Evolutionary conservation across 805 yeast species (phyloP).

Genomic region (Zygosaccharomyces pseudorouxii): DNA sequence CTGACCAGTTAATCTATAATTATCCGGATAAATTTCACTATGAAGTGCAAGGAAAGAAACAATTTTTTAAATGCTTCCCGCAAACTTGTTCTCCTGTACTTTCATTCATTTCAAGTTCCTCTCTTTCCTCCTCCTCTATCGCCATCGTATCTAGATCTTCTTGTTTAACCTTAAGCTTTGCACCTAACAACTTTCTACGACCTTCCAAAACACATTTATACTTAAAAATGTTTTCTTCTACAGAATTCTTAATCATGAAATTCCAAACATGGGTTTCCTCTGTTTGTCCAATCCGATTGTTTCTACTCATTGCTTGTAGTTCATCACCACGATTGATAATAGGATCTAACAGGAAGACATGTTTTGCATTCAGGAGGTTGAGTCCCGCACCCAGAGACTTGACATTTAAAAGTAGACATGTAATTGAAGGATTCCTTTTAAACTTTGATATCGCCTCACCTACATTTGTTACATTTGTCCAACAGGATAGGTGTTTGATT

Average conservation of each 20-base stretch:
- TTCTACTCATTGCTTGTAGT: slow-evolving; percentile 84
- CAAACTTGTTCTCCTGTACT: slow-evolving; percentile 28
- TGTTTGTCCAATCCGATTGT: slow-evolving; percentile 88
- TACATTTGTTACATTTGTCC: slow-evolving; percentile 44
- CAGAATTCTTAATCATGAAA: slow-evolving; percentile 76
- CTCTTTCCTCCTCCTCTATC: slow-evolving; percentile 17
- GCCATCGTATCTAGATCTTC: slow-evolving; percentile 7
- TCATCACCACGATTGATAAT: slow-evolving; percentile 83
- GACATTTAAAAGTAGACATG: slow-evolving; percentile 83
- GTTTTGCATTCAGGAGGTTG: slow-evolving; percentile 86
- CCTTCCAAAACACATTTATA: slow-evolving; percentile 31
- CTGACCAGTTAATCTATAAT: neutral
- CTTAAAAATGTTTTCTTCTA: slow-evolving; percentile 77
- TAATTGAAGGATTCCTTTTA: slow-evolving; percentile 54
- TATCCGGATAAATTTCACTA: neutral
- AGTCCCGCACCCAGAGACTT: slow-evolving; percentile 86
- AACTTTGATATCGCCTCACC: slow-evolving; percentile 44
- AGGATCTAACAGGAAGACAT: slow-evolving; percentile 90
- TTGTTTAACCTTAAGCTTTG: slow-evolving; percentile 1
- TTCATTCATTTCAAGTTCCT: slow-evolving; percentile 26
- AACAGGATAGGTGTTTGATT: slow-evolving; percentile 40
- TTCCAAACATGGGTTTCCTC: slow-evolving; percentile 85
- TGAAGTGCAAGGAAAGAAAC: slow-evolving; percentile 22
- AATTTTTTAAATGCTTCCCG: slow-evolving; percentile 30
- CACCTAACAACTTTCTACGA: slow-evolving; percentile 12